These are phyloP conservation scores for Phanerodontia chrysosporium DNA, from an alignment of 768 basidiomycete genomes.

Conservation along the genomic window DNA sequence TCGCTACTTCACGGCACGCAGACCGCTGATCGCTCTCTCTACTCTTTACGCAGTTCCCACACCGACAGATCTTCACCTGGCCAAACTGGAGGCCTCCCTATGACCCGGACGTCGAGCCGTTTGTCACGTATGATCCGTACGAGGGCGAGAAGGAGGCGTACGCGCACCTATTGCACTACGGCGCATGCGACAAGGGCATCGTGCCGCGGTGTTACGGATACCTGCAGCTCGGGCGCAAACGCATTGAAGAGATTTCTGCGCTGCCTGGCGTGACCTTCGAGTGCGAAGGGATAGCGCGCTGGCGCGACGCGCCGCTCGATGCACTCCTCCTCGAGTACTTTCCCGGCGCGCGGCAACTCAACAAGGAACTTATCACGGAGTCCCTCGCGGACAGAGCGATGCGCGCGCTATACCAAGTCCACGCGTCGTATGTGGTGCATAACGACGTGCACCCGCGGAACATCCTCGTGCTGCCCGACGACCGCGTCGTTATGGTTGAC, in stretches of 20 bases:
- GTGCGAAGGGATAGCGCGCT: background rate
- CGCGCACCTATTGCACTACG: slow-evolving; percentile 11
- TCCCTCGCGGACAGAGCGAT: slow-evolving; percentile 6
- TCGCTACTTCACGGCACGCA: background rate
- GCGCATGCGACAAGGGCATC: slow-evolving; percentile 1
- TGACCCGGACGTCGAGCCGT: background rate
- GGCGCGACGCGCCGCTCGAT: background rate
- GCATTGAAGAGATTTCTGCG: background rate
- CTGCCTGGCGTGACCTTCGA: background rate
- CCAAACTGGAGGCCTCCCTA: background rate
- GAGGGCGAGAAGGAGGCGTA: slow-evolving; percentile 7
- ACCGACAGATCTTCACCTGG: background rate
- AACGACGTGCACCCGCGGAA: slow-evolving; percentile 3
- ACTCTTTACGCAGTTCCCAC: background rate
- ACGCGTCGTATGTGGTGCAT: slow-evolving; percentile 11
- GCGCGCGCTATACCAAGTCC: slow-evolving; percentile 3
- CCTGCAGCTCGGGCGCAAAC: slow-evolving; percentile 8
- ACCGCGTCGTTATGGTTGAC: background rate
- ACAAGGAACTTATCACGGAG: background rate
- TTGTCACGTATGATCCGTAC: background rate
- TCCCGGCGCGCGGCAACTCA: slow-evolving; percentile 1
- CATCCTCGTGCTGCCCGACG: slow-evolving; percentile 3
- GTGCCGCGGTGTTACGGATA: slow-evolving; percentile 13
- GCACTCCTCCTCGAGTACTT: slow-evolving; percentile 14
- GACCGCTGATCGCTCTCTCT: background rate